These are phyloP conservation scores for Paecilomyces fulvus DNA, from an alignment of 2,329 filamentous ascomycete genomes.

Conservation along the genomic window DNA sequence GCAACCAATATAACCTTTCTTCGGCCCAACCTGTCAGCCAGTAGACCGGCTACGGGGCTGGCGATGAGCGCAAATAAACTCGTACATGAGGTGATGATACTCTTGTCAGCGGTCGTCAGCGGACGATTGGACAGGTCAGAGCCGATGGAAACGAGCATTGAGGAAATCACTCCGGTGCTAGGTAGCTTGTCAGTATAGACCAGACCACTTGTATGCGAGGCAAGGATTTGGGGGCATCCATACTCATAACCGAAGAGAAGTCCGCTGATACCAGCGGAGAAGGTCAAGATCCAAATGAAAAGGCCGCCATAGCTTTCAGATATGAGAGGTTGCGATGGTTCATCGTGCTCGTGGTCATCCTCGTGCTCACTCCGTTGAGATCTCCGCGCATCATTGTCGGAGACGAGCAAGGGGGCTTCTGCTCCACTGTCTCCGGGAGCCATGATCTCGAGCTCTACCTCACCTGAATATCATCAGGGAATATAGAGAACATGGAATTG, in stretches of 20 bases:
- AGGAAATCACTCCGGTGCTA: conserved; percentile 53
- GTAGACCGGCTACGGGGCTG: conserved; percentile 45
- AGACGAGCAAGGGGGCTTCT: conserved; percentile 23
- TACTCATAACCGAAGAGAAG: conserved; percentile 56
- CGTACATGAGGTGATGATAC: conserved; percentile 50
- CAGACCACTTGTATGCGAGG: neutral
- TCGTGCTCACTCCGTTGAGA: neutral
- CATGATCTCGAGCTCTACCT: conserved; percentile 15
- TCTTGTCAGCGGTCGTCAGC: conserved; percentile 49
- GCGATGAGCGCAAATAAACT: conserved; percentile 50
- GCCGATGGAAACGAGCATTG: conserved; percentile 49
- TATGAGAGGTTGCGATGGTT: conserved; percentile 7
- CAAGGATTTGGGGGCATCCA: conserved; percentile 6
- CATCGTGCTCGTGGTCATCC: conserved; percentile 6
- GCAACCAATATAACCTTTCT: conserved; percentile 40
- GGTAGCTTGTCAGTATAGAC: conserved; percentile 9
- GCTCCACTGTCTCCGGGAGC: conserved; percentile 13
- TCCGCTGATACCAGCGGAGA: conserved; percentile 50
- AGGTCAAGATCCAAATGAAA: conserved; percentile 49
- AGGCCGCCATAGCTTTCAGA: conserved; percentile 19
- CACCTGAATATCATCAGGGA: neutral
- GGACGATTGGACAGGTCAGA: conserved; percentile 44
- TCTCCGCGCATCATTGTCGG: conserved; percentile 5
- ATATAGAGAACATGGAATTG: neutral
- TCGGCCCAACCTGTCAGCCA: conserved; percentile 43